A percentile compares a stretch with the other conserved stretches of the same genome.
Conservation (phyloP, 768 basidiomycete species). For the Kwoniella sp. region DNA sequence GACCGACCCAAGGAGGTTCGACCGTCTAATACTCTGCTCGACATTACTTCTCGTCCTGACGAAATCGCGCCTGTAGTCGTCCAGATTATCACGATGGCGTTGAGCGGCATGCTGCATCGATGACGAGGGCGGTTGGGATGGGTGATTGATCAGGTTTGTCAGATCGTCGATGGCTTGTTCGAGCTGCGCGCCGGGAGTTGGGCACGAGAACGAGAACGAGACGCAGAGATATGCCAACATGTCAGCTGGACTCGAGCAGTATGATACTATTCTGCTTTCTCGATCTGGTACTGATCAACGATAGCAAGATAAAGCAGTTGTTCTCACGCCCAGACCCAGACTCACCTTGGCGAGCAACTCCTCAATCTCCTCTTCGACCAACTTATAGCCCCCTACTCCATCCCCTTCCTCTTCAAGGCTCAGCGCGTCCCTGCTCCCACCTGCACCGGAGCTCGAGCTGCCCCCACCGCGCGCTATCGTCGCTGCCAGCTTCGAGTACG, state of each 20-base stretch:
- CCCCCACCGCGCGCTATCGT: constrained; percentile 59
- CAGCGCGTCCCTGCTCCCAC: constrained; percentile 66
- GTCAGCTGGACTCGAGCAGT: constrained; percentile 2
- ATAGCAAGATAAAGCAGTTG: constrained; percentile 13
- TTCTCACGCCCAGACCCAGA: too few species aligned
- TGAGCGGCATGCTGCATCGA: constrained; percentile 87
- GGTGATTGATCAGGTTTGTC: constrained; percentile 64
- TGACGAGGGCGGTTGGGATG: constrained; percentile 72
- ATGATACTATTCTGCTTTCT: not conserved
- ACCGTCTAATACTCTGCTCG: constrained; percentile 78
- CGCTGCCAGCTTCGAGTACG: constrained; percentile 83
- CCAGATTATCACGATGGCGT: constrained; percentile 83
- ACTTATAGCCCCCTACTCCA: constrained; percentile 65
- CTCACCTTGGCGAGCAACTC: constrained; percentile 80
- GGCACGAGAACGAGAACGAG: not conserved
- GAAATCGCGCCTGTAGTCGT: constrained; percentile 83
- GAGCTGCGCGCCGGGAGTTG: constrained; percentile 61
- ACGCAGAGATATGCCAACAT: not conserved
- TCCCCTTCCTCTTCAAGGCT: constrained; percentile 59
- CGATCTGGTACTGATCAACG: constrained; percentile 7
- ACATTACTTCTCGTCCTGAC: constrained; percentile 82
- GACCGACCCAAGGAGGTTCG: constrained; percentile 83
- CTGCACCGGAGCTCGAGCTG: constrained; percentile 54
- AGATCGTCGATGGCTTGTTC: constrained; percentile 85
- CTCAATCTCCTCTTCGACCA: constrained; percentile 82